Percentiles rank a stretch among this genome's conserved stretches.
Conservation (phyloP, 495 filamentous ascomycete genomes). For the Neurospora cerealis region DNA sequence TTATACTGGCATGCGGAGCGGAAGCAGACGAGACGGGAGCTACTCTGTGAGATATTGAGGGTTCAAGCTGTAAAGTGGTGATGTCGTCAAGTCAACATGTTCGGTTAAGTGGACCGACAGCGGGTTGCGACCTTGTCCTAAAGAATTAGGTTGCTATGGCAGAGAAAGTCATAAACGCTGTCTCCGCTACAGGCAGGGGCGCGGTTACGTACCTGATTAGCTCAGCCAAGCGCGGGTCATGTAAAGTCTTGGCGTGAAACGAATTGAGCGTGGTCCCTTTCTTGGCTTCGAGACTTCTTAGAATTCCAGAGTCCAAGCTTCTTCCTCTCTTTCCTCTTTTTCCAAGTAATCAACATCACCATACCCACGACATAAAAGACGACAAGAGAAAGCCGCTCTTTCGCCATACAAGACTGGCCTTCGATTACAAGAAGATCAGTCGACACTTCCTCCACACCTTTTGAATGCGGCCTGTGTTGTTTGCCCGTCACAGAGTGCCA, state of each 20-base stretch:
- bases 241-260: neutral
- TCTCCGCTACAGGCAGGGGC: neutral
- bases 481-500: neutral
- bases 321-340: neutral
- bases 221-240: neutral
- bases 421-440: neutral
- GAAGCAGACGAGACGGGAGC: neutral
- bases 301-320: neutral
- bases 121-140: neutral
- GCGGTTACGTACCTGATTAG: neutral
- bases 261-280: neutral
- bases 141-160: neutral
- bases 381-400: neutral
- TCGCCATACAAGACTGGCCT: neutral
- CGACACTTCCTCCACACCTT: neutral
- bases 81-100: neutral
- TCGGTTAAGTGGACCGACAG: neutral
- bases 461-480: neutral
- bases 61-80: neutral
- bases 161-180: neutral
- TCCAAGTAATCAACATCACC: neutral
- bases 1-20: neutral
- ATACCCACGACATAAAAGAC: too few relatives aligned
- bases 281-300: neutral
- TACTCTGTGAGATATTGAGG: neutral